These are phyloP conservation scores for Quillaja saponaria DNA, from an alignment of 306 rosid species.

Conservation along the genomic window DNA sequence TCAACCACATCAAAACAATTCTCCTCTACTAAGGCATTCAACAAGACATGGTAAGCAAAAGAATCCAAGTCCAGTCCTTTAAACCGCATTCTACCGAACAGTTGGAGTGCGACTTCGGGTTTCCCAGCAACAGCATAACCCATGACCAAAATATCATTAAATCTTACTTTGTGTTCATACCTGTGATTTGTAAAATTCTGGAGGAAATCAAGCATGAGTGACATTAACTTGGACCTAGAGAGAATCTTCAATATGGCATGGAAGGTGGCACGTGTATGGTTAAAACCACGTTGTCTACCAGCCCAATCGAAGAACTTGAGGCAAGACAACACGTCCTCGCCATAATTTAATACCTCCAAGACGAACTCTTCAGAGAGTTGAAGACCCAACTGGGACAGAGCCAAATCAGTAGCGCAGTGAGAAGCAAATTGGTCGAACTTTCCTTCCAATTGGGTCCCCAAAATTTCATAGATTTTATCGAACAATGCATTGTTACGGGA, in stretches of 20 bases:
- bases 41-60: slow-evolving; percentile 55
- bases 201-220: slow-evolving; percentile 58
- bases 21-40: slow-evolving; percentile 60
- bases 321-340: slow-evolving; percentile 56
- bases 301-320: slow-evolving; percentile 94
- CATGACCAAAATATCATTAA: slow-evolving; percentile 59
- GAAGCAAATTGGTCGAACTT: slow-evolving; percentile 24
- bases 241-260: slow-evolving; percentile 61
- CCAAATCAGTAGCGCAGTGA: slow-evolving; percentile 31
- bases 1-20: slow-evolving; percentile 47
- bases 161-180: slow-evolving; percentile 29
- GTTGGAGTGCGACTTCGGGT: slow-evolving; percentile 59
- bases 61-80: slow-evolving; percentile 61
- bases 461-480: slow-evolving; percentile 51
- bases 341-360: slow-evolving; percentile 54
- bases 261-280: slow-evolving; percentile 69
- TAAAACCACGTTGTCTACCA: slow-evolving; percentile 59
- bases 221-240: slow-evolving; percentile 43
- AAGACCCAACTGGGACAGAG: slow-evolving; percentile 53
- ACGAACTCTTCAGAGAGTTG: slow-evolving; percentile 54
- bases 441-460: slow-evolving; percentile 11
- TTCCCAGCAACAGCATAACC: slow-evolving; percentile 79
- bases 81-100: slow-evolving; percentile 76
- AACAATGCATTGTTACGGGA: slow-evolving; percentile 28
- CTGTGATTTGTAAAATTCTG: slow-evolving; percentile 20